Conservation (phyloP, 31 red algal species). For the Endocladia muricata region DNA sequence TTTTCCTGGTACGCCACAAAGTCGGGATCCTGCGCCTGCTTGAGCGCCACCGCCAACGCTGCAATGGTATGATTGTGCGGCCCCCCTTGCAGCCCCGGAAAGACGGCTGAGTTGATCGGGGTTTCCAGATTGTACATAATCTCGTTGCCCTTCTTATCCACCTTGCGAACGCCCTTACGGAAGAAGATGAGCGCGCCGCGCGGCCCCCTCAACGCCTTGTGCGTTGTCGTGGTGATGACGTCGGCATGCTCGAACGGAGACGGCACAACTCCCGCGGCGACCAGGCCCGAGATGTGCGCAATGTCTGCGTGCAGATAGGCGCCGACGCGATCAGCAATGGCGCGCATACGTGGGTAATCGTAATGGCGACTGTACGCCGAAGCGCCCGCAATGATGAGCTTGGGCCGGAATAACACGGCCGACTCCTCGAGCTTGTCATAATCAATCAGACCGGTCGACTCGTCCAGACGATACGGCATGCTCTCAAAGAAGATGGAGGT, state of each 20-base stretch:
- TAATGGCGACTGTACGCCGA: slow-evolving; percentile 89
- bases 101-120: slow-evolving; percentile 94
- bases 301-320: slow-evolving; percentile 95
- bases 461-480: slow-evolving; percentile 94
- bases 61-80: slow-evolving; percentile 97
- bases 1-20: slow-evolving; percentile 85
- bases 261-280: slow-evolving; percentile 88
- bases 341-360: slow-evolving; percentile 92
- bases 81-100: slow-evolving; percentile 97
- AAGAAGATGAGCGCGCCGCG: slow-evolving; percentile 97
- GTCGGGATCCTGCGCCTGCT: slow-evolving; percentile 79
- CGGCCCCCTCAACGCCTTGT: slow-evolving; percentile 96
- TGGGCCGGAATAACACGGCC: slow-evolving; percentile 82
- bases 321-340: slow-evolving; percentile 82
- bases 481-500: slow-evolving; percentile 95
- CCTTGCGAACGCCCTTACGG: slow-evolving; percentile 72
- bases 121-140: slow-evolving; percentile 94
- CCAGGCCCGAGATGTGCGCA: slow-evolving; percentile 94
- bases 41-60: slow-evolving; percentile 92
- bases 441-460: slow-evolving; percentile 84
- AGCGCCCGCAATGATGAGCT: slow-evolving; percentile 94
- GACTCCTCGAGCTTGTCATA: slow-evolving; percentile 92
- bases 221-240: slow-evolving; percentile 96
- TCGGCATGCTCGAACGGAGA: slow-evolving; percentile 94
- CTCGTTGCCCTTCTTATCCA: slow-evolving; percentile 83